These are phyloP conservation scores for Tulasnella sp. DNA, from an alignment of 768 basidiomycete species.

Conservation along the genomic window DNA sequence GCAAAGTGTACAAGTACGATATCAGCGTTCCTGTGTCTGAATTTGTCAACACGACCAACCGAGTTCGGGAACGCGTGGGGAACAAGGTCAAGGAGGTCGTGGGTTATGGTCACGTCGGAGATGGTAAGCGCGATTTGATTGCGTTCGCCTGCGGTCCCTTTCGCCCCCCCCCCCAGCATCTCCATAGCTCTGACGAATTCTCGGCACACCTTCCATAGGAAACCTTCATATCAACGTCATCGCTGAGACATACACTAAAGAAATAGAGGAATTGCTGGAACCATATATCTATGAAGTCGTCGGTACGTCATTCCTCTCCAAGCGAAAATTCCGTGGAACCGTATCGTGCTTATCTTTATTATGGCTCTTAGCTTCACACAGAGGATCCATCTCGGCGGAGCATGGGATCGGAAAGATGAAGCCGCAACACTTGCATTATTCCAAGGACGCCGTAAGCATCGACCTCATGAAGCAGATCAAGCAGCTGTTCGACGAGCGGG, in stretches of 20 bases:
- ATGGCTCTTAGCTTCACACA: conserved; percentile 53
- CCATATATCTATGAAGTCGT: conserved; percentile 94
- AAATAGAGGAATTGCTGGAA: conserved; percentile 83
- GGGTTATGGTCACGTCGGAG: conserved; percentile 96
- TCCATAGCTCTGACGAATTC: neutral
- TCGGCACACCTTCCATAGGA: conserved; percentile 44
- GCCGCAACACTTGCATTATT: conserved; percentile 81
- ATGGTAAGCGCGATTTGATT: conserved; percentile 55
- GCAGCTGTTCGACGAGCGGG: conserved; percentile 77
- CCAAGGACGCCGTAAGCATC: conserved; percentile 74
- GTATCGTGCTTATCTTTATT: conserved; percentile 18
- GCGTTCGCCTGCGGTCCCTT: neutral
- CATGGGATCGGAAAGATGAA: conserved; percentile 98
- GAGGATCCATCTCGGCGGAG: conserved; percentile 93
- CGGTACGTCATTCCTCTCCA: conserved; percentile 28
- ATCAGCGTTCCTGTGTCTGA: conserved; percentile 80
- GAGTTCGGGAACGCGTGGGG: conserved; percentile 64
- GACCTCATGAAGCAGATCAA: conserved; percentile 90
- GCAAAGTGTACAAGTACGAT: conserved; percentile 96
- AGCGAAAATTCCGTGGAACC: neutral
- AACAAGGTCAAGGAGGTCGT: conserved; percentile 68
- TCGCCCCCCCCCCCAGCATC: neutral
- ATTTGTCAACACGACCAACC: conserved; percentile 85
- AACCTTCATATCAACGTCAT: conserved; percentile 92
- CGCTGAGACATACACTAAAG: conserved; percentile 73